Percentiles rank a stretch among this genome's conserved stretches.
Conservation (phyloP, 148 eudicot genomes). For the Spergularia marina region DNA sequence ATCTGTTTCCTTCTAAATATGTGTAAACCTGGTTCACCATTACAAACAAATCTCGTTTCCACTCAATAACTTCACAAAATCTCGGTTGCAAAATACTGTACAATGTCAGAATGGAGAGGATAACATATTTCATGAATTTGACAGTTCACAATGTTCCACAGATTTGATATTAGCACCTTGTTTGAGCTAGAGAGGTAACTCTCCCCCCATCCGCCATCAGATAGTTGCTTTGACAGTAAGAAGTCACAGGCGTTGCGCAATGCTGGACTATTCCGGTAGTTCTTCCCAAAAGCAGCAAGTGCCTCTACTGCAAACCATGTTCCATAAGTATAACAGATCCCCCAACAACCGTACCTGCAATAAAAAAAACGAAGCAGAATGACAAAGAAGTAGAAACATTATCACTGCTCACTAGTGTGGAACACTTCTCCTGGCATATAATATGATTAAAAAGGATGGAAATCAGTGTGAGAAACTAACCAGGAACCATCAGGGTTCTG, state of each 20-base stretch:
- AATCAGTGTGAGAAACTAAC: slow-evolving; percentile 7
- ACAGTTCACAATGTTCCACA: neutral
- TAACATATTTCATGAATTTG: no score
- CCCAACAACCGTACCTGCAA: slow-evolving; percentile 61
- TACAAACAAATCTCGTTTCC: neutral
- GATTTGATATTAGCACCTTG: slow-evolving; percentile 32
- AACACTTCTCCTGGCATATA: neutral
- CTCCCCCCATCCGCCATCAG: slow-evolving; percentile 74
- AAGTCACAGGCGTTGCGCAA: slow-evolving; percentile 54
- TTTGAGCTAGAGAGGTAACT: slow-evolving; percentile 55
- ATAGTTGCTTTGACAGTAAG: slow-evolving; percentile 50
- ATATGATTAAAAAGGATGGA: neutral
- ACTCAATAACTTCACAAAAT: no score
- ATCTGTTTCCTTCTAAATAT: slow-evolving; percentile 45
- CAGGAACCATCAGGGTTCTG: slow-evolving; percentile 58
- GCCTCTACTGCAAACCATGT: slow-evolving; percentile 64
- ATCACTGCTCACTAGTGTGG: neutral
- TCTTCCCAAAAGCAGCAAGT: slow-evolving; percentile 38
- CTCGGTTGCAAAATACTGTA: no score
- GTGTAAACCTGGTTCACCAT: slow-evolving; percentile 42
- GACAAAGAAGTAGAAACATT: neutral
- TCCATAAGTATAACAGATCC: slow-evolving; percentile 57
- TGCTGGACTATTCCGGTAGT: slow-evolving; percentile 34
- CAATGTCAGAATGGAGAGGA: neutral
- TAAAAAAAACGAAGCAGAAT: neutral